Conservation (phyloP, 805 yeast species). For the Kluyveromyces siamensis region DNA sequence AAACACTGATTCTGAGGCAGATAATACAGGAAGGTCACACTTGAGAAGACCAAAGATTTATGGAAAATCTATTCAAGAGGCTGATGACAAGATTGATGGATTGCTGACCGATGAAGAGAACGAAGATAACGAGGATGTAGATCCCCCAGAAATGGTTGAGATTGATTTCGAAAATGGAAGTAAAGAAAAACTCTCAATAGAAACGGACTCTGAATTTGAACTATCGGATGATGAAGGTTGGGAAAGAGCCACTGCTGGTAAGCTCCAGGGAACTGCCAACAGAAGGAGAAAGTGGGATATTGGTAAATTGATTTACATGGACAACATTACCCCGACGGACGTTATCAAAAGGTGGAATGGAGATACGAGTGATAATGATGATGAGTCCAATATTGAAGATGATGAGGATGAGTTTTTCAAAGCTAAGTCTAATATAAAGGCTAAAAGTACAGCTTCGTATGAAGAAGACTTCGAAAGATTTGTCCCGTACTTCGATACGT, state of each 20-base stretch:
- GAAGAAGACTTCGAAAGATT: conserved; percentile 26
- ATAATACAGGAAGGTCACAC: conserved; percentile 52
- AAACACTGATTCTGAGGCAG: conserved; percentile 14
- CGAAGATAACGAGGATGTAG: conserved; percentile 31
- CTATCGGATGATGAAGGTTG: conserved; percentile 30
- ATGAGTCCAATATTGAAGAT: conserved; percentile 34
- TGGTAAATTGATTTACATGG: conserved; percentile 70
- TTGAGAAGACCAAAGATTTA: conserved; percentile 55
- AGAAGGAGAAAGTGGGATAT: conserved; percentile 62
- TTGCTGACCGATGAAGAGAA: conserved; percentile 36
- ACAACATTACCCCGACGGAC: conserved; percentile 65
- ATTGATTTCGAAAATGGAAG: conserved; percentile 36
- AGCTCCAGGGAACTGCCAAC: conserved; percentile 42
- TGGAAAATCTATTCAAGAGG: conserved; percentile 42
- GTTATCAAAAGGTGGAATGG: conserved; percentile 65
- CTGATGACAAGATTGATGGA: conserved; percentile 38
- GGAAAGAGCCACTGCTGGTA: conserved; percentile 44
- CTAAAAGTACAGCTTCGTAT: conserved; percentile 3
- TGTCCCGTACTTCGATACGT: conserved; percentile 27
- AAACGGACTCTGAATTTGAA: conserved; percentile 45
- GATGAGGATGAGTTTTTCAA: conserved; percentile 38
- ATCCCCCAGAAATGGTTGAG: conserved; percentile 36
- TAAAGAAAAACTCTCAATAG: conserved; percentile 35
- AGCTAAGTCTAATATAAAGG: conserved; percentile 20
- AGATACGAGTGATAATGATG: conserved; percentile 37